These are phyloP conservation scores for Chaetomium globosum DNA, from an alignment of 2,329 filamentous ascomycete genomes.

Conservation along the genomic window DNA sequence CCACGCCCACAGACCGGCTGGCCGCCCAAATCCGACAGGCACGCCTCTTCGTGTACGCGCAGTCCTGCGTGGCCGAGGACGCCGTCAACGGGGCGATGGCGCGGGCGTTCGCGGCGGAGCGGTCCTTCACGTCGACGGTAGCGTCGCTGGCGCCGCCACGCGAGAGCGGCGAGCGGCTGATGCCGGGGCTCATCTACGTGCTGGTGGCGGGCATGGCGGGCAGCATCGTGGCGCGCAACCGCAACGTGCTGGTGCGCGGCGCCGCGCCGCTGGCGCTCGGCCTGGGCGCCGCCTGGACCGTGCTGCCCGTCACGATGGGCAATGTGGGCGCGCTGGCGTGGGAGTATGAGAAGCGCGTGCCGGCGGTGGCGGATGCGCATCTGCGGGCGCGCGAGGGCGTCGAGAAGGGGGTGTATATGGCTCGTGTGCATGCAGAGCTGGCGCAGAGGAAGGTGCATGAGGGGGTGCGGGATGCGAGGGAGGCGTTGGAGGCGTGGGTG, in stretches of 20 bases:
- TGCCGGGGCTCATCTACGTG: conserved; percentile 90
- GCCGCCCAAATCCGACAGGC: conserved; percentile 78
- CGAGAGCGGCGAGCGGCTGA: conserved; percentile 82
- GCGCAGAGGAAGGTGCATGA: conserved; percentile 74
- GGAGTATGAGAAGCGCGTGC: conserved; percentile 90
- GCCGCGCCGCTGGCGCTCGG: conserved; percentile 78
- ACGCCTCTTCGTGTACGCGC: conserved; percentile 77
- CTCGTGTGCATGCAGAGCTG: conserved; percentile 72
- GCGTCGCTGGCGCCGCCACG: conserved; percentile 84
- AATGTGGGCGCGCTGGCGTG: conserved; percentile 86
- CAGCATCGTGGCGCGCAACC: conserved; percentile 85
- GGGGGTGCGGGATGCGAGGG: conserved; percentile 74
- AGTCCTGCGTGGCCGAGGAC: conserved; percentile 75
- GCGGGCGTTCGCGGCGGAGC: conserved; percentile 79
- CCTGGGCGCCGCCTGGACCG: conserved; percentile 77
- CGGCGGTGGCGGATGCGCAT: conserved; percentile 80
- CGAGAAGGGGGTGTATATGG: conserved; percentile 70
- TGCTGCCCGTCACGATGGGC: conserved; percentile 85
- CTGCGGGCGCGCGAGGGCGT: conserved; percentile 69
- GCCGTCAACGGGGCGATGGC: conserved; percentile 81
- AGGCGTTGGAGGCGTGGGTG: conserved; percentile 84
- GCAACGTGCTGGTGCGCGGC: conserved; percentile 79
- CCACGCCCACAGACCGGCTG: conserved; percentile 86
- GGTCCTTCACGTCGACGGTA: conserved; percentile 85
- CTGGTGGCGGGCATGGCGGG: conserved; percentile 94